Base-by-base conservation (phyloP, 345 rosid species). In the Atalantia buxifolia region DNA sequence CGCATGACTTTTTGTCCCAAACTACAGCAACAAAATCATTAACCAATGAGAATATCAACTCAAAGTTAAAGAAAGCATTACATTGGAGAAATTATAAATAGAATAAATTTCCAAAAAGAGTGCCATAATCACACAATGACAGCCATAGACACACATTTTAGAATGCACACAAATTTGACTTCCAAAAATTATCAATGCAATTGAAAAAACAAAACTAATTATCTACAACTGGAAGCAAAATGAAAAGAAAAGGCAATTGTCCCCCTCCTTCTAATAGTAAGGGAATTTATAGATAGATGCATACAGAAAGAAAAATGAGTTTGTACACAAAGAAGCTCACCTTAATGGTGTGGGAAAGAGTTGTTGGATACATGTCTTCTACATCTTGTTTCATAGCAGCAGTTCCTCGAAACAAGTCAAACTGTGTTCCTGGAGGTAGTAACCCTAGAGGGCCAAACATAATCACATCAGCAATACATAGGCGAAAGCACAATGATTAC, bases 301-400 rank as follows among this genome's bases (percentile, higher is more conserved):
- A 53, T 31, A 50, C 14, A 71, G n/a, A 31, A 71, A 69, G 30
- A 68, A 40, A 48, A 12, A 27, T 21, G 40, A 5, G 4, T 53
- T 22, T 24, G 68, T 22, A n/a, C 13, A 30, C 53, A 31, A 25
- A 38, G n/a, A 40, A 63, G 27, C 68, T 78, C 64, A 93, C 99
- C 92, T 90, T 97, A 57, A 94, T 93, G 69, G 94, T 92, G 85
- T 93, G 99, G 50, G 88, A 79, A 80, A 90, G 91, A 71, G 86
- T 81, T 59, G 93, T 92, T 64, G 98, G 97, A 79, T 92, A 89
- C 85, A 91, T 92, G 78, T 94, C 98, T 57, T 96, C 99, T 36
- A 94, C 92, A 84, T 97, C 98, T 83, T 97, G 97, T 84, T 92
- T 97, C 98, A 94, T 97, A 69, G 97, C 98, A 84, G 99, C 94